Conservation (phyloP, 192 early-diverging fungal species). For the Pilaira anomala region DNA sequence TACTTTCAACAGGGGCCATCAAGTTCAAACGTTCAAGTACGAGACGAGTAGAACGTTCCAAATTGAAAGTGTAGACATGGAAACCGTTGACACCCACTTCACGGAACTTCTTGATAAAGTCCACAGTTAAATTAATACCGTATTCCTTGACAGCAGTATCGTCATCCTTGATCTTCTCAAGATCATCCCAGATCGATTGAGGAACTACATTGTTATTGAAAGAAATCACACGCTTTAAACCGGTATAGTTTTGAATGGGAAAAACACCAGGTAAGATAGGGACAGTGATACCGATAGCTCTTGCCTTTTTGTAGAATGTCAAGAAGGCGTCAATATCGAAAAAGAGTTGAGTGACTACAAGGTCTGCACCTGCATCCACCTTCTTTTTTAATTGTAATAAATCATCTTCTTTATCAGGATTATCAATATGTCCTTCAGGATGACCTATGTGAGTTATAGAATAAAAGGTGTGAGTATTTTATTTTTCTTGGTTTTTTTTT, state of each 20-base stretch:
- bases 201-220: slow-evolving; percentile 88
- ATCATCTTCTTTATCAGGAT: slow-evolving; percentile 70
- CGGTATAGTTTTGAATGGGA: slow-evolving; percentile 90
- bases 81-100: slow-evolving; percentile 61
- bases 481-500: neutral
- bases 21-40: slow-evolving; percentile 76
- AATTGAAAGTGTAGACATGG: slow-evolving; percentile 94
- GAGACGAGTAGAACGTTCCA: slow-evolving; percentile 80
- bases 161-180: slow-evolving; percentile 92
- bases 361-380: slow-evolving; percentile 89
- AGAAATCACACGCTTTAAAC: slow-evolving; percentile 83
- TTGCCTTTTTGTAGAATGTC: slow-evolving; percentile 71
- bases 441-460: too few species aligned
- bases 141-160: slow-evolving; percentile 95
- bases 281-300: slow-evolving; percentile 66
- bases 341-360: slow-evolving; percentile 93
- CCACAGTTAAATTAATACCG: slow-evolving; percentile 78
- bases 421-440: slow-evolving; percentile 91
- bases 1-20: slow-evolving; percentile 61
- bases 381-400: slow-evolving; percentile 80
- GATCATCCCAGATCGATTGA: slow-evolving; percentile 57
- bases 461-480: neutral
- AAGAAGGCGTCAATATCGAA: slow-evolving; percentile 82
- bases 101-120: slow-evolving; percentile 65
- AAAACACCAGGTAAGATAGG: slow-evolving; percentile 92